Percentiles rank a stretch among this genome's conserved stretches.
Conservation (phyloP, 305 asterid species). For the Rubia balearica region DNA sequence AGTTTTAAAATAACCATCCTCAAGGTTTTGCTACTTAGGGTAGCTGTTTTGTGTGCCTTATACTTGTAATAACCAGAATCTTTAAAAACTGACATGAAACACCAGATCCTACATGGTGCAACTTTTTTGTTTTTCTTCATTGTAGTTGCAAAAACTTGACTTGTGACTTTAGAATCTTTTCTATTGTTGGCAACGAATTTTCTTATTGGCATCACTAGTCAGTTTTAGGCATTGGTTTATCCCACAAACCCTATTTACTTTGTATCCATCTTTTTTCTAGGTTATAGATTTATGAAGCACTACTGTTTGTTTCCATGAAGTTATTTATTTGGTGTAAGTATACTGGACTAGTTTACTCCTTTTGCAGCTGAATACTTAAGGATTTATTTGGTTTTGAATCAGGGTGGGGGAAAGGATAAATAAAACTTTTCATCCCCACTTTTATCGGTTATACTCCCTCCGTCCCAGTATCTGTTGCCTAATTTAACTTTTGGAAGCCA, state of each 20-base stretch:
- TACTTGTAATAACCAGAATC: not conserved
- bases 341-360: not conserved
- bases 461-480: too few species aligned
- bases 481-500: too few species aligned
- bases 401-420: not conserved
- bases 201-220: not conserved
- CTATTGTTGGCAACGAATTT: not conserved
- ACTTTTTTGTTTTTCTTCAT: not conserved
- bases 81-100: not conserved
- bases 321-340: not conserved
- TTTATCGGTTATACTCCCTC: not conserved
- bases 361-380: not conserved
- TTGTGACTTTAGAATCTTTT: not conserved
- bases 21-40: not conserved
- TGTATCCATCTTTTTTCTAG: not conserved
- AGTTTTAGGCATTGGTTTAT: not conserved
- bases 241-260: not conserved
- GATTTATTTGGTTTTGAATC: not conserved
- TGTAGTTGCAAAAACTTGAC: not conserved
- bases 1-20: not conserved
- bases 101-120: not conserved
- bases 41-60: not conserved
- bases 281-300: not conserved
- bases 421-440: not conserved
- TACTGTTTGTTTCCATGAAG: not conserved